Base-by-base conservation (phyloP, 352 stramenopile genomes). In the Pythium insidiosum region DNA sequence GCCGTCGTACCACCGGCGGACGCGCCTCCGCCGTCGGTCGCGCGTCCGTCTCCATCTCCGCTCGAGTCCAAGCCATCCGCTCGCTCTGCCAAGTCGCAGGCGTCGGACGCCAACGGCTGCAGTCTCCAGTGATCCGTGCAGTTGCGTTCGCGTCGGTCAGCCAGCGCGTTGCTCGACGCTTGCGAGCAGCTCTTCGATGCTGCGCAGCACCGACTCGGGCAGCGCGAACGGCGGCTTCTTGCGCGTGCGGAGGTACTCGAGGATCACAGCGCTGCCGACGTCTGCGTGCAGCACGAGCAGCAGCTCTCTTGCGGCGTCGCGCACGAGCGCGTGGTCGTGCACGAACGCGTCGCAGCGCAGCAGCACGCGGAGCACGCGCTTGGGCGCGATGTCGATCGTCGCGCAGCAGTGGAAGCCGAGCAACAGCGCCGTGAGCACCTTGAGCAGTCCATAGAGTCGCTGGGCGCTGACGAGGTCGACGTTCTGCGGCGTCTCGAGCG, bases 351-450 rank as follows among this genome's bases (percentile, higher is more conserved):
- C 56, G 20, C 33, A 50, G 7, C 22, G 24, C 4, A 61, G n/a
- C 11, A 82, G 37, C 6, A 73, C 63, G 13, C 26, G 56, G n/a
- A 78, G 36, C 21, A 82, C 55, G 0, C 64, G 56, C 34, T 60
- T 61, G 11, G 43, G 51, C 2, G 66, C 53, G n/a, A 74, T 70
- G 35, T 76, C 64, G 31, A 76, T 59, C 36, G 31, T 62, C 42
- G 66, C 61, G 26, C 66, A 78, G 45, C 69, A 78, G 34, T 78
- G 69, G 45, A 69, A 72, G 1, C 57, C 61, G 16, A 53, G 36
- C 4, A 78, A 21, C 18, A 78, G 31, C 9, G 61, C 60, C 13
- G 66, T 43, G 10, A 73, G 44, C 11, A 78, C 45, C 41, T 81
- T 78, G 42, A 75, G 44, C 0, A 76, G 12, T 0, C 63, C 60